These are phyloP conservation scores for Podospora fimiseda DNA, from an alignment of 495 filamentous ascomycete genomes.

Conservation along the genomic window DNA sequence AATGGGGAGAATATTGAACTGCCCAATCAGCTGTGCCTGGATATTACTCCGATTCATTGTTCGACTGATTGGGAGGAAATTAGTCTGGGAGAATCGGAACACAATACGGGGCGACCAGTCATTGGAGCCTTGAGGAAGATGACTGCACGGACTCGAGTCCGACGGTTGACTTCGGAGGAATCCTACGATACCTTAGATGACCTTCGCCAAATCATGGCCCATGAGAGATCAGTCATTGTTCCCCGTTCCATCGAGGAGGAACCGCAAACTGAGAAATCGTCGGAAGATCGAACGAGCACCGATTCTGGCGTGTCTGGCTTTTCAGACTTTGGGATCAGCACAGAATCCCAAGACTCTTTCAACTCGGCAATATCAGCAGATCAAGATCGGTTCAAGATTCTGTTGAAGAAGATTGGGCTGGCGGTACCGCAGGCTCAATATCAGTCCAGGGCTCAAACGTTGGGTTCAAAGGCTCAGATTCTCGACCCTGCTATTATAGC, in stretches of 20 bases:
- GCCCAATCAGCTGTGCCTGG: slow-evolving; percentile 22
- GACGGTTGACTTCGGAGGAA: background rate
- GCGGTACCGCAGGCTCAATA: too few species aligned
- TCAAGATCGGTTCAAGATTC: slow-evolving; percentile 15
- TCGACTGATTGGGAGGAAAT: too few species aligned
- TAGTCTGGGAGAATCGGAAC: too few species aligned
- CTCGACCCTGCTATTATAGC: slow-evolving; percentile 19
- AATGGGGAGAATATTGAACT: slow-evolving; percentile 19
- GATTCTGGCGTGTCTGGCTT: slow-evolving; percentile 1
- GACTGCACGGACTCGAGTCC: background rate
- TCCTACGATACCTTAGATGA: background rate
- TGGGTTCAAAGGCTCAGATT: background rate
- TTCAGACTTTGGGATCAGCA: background rate
- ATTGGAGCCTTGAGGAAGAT: background rate
- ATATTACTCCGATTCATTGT: slow-evolving; percentile 10
- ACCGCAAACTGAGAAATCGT: background rate
- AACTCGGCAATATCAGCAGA: slow-evolving; percentile 2
- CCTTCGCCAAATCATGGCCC: background rate
- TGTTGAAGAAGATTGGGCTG: too few species aligned
- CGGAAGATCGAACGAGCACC: background rate
- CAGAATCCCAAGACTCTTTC: background rate
- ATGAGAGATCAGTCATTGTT: background rate
- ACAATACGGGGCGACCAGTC: background rate
- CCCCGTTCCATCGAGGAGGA: background rate
- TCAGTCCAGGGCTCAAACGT: background rate